phyloP scores from a whole-genome alignment of 176 grass and related monocot species.

The Hsuehochloa calcarea region DNA sequence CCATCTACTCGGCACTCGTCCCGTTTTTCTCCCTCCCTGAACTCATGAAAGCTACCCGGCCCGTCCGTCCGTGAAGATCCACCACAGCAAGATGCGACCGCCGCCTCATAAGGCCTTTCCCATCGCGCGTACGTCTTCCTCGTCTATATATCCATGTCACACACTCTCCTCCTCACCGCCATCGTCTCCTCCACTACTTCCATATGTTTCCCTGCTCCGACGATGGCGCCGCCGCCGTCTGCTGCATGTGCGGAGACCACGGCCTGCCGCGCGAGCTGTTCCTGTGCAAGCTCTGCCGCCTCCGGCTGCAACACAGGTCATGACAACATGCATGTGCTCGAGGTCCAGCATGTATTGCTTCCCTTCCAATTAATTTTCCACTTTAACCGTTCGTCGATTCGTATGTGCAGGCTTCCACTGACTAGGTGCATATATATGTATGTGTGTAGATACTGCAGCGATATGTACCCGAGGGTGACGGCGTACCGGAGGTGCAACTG shows the following conservation, averaged over 20 bases:
- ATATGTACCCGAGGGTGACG: constrained; percentile 56
- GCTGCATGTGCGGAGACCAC: constrained; percentile 90
- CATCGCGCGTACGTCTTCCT: background rate
- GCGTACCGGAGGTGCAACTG: constrained; percentile 72
- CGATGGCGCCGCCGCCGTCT: constrained; percentile 28
- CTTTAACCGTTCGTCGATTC: background rate
- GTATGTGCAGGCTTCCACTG: background rate
- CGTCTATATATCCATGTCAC: background rate
- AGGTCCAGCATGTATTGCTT: background rate
- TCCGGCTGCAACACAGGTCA: constrained; percentile 73
- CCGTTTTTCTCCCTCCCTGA: constrained; percentile 11
- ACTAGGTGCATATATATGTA: background rate
- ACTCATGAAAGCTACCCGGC: constrained; percentile 18
- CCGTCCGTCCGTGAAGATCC: background rate
- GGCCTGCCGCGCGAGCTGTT: constrained; percentile 67
- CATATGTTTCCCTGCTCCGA: background rate
- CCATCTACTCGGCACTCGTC: background rate
- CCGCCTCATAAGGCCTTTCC: background rate
- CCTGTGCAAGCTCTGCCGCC: constrained; percentile 60
- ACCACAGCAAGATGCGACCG: background rate
- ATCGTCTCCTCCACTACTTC: background rate
- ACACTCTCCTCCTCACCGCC: background rate
- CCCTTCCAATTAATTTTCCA: background rate
- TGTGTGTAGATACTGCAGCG: constrained; percentile 67
- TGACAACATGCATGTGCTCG: constrained; percentile 9